Percentiles rank a stretch among this genome's conserved stretches.
phyloP scores from a whole-genome alignment of 2,329 filamentous ascomycete species.

The Xylaria polymorpha region DNA sequence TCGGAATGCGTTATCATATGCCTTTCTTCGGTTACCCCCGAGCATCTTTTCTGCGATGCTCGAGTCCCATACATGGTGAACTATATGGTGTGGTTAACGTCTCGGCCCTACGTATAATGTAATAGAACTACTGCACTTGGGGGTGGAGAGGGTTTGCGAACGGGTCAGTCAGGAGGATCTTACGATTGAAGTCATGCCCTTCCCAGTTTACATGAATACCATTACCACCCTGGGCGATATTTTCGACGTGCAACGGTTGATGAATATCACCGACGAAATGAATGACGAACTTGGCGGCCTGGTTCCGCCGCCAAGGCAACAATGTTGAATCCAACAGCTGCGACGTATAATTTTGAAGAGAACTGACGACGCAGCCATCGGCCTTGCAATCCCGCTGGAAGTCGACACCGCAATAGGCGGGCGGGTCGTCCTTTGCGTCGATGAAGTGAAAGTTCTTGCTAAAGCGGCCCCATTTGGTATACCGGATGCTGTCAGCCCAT shows the following conservation, averaged over 20 bases:
- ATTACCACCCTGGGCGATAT: conserved; percentile 74
- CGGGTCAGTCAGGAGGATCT: conserved; percentile 7
- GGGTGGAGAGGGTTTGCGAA: background rate
- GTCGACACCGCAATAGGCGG: conserved; percentile 67
- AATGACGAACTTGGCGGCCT: conserved; percentile 74
- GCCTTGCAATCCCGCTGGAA: conserved; percentile 72
- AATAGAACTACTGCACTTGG: background rate
- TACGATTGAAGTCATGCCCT: conserved; percentile 64
- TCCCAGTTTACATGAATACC: conserved; percentile 73
- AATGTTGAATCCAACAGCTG: conserved; percentile 62
- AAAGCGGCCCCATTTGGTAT: conserved; percentile 71
- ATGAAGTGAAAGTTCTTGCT: conserved; percentile 75
- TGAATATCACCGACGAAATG: conserved; percentile 79
- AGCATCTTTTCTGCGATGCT: conserved; percentile 74
- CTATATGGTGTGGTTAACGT: conserved; percentile 27
- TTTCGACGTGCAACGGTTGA: conserved; percentile 74
- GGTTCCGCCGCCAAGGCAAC: conserved; percentile 59
- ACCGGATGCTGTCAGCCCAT: conserved; percentile 75
- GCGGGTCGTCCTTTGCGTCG: conserved; percentile 73
- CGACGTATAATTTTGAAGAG: conserved; percentile 70
- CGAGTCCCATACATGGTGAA: conserved; percentile 80
- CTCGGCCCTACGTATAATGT: background rate
- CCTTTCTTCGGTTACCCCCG: conserved; percentile 63
- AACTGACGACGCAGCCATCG: conserved; percentile 70
- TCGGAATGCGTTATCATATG: conserved; percentile 61